Base-by-base conservation (phyloP, 257 asterid species). In the Forsythia viridissima region DNA sequence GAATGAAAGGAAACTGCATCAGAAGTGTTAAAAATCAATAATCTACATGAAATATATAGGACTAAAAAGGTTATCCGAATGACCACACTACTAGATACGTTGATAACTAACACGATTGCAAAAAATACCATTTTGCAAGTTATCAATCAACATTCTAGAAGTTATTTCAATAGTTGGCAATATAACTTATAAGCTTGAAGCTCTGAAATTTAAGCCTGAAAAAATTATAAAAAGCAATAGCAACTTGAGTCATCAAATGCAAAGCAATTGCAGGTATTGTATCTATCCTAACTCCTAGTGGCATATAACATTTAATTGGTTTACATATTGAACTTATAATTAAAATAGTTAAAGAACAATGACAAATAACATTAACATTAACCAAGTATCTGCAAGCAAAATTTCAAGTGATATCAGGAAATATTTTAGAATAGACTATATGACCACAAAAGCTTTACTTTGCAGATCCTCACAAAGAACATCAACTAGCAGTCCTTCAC, bases 381-480 rank as follows among this genome's bases (percentile, higher is more conserved):
- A 52, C 1, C 8, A 24, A 73, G 67, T 16, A 43, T 24, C 41
- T 24, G 77, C 51, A 12, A 30, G 39, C 73, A 20, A 76, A 44
- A 44, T 38, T 48, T 42, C 16, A n/a, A 48, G 81, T 48, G 36
- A 74, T 21, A 15, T 41, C 24, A 15, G 5, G 13, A 75, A 80
- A 7, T 57, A n/a, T 42, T 15, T 72, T 40, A 40, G 69, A 74
- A 65, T 63, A 61, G 73, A 72, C 61, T 42, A 24, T 24, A 73
- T 80, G 78, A 94, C 99, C 97, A 93, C 97, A 36, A 89, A 74
- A 43, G 85, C 80, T 87, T 88, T 92, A 84, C 88, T 90, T 15
- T 88, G 93, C 65, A 92, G 82, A 76, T 91, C 90, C 87, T 95
- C 97, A 72, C 97, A 97, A 37, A 95, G 92, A 87, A 95, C 97